Percentiles rank a stretch among this genome's conserved stretches.
Evolutionary conservation across 345 rosid genomes (phyloP).

Genomic region (Citrus australasica): DNA sequence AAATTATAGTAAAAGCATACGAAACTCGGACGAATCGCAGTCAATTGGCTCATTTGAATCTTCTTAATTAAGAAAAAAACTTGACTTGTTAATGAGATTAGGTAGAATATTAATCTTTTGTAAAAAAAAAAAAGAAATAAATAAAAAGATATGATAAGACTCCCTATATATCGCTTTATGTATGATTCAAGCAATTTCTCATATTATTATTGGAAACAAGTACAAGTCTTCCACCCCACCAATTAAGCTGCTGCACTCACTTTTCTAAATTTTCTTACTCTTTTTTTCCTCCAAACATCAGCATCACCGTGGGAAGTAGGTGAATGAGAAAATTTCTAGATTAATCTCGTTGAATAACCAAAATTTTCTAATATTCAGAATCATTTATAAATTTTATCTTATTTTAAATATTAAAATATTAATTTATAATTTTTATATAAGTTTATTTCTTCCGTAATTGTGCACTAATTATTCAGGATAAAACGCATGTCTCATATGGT

Average conservation of each 20-base stretch:
- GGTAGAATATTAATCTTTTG: neutral
- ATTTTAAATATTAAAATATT: too few species aligned
- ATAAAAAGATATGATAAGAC: neutral
- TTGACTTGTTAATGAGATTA: neutral
- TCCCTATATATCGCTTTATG: neutral
- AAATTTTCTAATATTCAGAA: too few species aligned
- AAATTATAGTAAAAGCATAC: neutral
- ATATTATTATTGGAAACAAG: neutral
- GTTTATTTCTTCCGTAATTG: too few species aligned
- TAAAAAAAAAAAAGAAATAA: too few species aligned
- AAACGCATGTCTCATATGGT: too few species aligned
- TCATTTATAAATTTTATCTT: too few species aligned
- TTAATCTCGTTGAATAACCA: neutral
- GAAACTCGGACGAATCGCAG: neutral
- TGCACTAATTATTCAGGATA: too few species aligned
- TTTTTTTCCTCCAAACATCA: neutral
- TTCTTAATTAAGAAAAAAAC: neutral
- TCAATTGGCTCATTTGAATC: neutral
- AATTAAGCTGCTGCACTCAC: neutral
- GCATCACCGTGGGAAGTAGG: neutral
- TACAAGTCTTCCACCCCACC: neutral
- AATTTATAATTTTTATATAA: too few species aligned
- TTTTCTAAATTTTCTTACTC: neutral
- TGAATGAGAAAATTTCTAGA: neutral
- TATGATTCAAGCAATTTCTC: neutral